phyloP scores from a whole-genome alignment of 2,329 filamentous ascomycete species.

The Cercospora beticola region DNA sequence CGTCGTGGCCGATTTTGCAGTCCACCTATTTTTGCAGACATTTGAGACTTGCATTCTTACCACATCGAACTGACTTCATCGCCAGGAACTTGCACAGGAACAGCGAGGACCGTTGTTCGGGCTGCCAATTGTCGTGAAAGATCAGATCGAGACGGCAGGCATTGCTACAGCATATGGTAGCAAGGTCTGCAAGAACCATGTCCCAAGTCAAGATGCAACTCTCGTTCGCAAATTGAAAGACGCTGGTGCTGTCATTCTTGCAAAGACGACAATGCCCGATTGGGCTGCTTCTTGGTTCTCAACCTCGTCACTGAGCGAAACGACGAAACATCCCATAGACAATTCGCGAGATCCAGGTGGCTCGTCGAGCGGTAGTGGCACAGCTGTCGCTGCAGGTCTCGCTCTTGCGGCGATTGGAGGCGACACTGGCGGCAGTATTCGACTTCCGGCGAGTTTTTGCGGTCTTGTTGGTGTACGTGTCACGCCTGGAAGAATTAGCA shows the following conservation, averaged over 20 bases:
- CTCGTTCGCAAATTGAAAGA: constrained; percentile 24
- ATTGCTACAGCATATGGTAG: constrained; percentile 29
- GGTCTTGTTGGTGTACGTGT: constrained; percentile 32
- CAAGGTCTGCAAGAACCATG: constrained; percentile 22
- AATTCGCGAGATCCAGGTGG: constrained; percentile 33
- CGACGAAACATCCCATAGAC: constrained; percentile 31
- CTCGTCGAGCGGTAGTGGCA: constrained; percentile 32
- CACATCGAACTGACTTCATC: neutral
- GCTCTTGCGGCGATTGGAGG: constrained; percentile 32
- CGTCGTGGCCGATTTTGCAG: neutral
- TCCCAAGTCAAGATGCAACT: constrained; percentile 26
- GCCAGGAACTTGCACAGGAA: constrained; percentile 13
- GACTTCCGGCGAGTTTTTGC: constrained; percentile 31
- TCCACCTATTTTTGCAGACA: neutral
- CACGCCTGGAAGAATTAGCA: constrained; percentile 31
- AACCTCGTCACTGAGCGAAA: constrained; percentile 27
- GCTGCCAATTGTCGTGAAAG: constrained; percentile 30
- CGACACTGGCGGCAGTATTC: constrained; percentile 34
- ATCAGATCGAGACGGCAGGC: constrained; percentile 29
- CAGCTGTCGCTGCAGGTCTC: constrained; percentile 32
- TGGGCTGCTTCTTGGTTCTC: constrained; percentile 28
- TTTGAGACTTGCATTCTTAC: neutral
- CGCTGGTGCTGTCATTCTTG: constrained; percentile 30
- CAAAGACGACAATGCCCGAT: constrained; percentile 29
- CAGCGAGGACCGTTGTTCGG: constrained; percentile 27